phyloP scores from a whole-genome alignment of 2,329 filamentous ascomycete species.

The Graphium sp. region DNA sequence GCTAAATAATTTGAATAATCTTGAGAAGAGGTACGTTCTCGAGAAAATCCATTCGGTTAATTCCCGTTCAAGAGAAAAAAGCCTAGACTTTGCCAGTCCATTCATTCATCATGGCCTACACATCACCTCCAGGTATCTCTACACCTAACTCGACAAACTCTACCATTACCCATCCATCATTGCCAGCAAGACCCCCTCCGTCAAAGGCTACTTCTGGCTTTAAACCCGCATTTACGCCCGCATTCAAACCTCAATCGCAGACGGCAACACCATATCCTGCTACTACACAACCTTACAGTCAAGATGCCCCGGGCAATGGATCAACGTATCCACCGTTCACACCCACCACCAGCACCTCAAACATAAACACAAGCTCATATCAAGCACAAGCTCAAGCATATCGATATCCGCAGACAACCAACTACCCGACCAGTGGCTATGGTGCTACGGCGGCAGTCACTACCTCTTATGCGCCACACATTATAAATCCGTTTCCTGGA shows the following conservation, averaged over 20 bases:
- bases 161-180: slow-evolving; percentile 36
- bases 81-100: slow-evolving; percentile 2
- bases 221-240: slow-evolving; percentile 31
- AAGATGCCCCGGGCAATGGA: slow-evolving; percentile 10
- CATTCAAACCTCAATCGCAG: slow-evolving; percentile 16
- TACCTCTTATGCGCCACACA: slow-evolving; percentile 32
- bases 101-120: slow-evolving; percentile 69
- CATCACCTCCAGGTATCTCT: slow-evolving; percentile 64
- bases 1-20: too few species aligned
- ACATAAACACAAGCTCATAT: slow-evolving; percentile 7
- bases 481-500: slow-evolving; percentile 62
- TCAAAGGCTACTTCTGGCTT: slow-evolving; percentile 25
- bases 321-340: too few species aligned
- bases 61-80: too few species aligned
- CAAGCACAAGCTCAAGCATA: slow-evolving; percentile 9
- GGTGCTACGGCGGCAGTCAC: slow-evolving; percentile 10
- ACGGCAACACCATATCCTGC: too few species aligned
- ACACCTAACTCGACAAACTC: slow-evolving; percentile 13
- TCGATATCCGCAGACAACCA: slow-evolving; percentile 13
- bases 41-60: too few species aligned
- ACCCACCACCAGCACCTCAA: too few species aligned
- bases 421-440: slow-evolving; percentile 16
- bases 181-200: slow-evolving; percentile 63
- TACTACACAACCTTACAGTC: too few species aligned
- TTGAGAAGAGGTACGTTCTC: too few species aligned